Base-by-base conservation (phyloP, 495 filamentous ascomycete genomes). In the Daldinia loculata region DNA sequence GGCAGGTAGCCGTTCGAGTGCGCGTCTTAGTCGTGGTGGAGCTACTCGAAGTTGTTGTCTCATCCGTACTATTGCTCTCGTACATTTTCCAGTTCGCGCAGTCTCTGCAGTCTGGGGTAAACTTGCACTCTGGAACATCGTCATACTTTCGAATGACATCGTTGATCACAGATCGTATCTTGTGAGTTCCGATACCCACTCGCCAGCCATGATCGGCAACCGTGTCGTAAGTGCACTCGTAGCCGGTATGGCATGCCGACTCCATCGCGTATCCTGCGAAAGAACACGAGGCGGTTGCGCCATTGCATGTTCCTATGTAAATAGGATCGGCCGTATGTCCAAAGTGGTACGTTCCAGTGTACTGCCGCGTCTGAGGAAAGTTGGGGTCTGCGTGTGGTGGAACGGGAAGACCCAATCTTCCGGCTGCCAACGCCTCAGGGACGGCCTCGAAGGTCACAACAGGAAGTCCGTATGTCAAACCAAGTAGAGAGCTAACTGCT, bases 181-280 rank as follows among this genome's bases (percentile, higher is more conserved):
- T 91, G 78, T 99, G 95, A 26, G 90, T 94, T 7, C 91, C 89
- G 34, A 96, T 84, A 6, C 91, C 92, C 8, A 96, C 91, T 15
- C 96, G 87, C 92, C 95, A 98, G 34, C 92, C 92, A 74, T 94
- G 90, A 75, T 97, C 93, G 26, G 81, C 88, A 30, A 98, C 95
- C 0, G 93, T 93, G 76, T 99, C 95, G 76, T 97, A 99, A 6
- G 90, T 85, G 76, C 96, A 98, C 76, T 94, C 90, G 26, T 86
- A 83, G 22, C 95, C 95, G 0, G 92, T 92, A 69, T 99, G 95
- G 71, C 95, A 99, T 36, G 90, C 86, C 17, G 92, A 91, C 78
- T 99, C 94, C 84, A 99, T 83, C 6, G 96, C 93, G 77, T 98
- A 99, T 6, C 95, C 95, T n/a, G 87, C 94, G 73, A 95, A 90